Evolutionary conservation across 805 yeast species (phyloP).

Genomic region (Candida methanosorbosa): DNA sequence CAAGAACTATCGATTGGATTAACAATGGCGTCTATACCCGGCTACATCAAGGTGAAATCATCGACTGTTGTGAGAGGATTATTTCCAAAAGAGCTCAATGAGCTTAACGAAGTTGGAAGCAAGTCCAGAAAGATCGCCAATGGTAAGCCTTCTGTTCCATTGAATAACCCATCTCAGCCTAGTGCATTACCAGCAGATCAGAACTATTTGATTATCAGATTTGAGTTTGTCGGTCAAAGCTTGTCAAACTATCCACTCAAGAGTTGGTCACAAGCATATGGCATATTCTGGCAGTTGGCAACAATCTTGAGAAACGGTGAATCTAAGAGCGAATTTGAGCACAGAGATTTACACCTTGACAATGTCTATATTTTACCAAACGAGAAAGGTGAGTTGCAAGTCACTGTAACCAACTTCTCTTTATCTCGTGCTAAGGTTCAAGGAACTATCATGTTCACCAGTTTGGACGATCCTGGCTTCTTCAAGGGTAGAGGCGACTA

Average conservation of each 20-base stretch:
- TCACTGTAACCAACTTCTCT: constrained; percentile 51
- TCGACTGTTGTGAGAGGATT: constrained; percentile 39
- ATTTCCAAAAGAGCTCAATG: constrained; percentile 31
- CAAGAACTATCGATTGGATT: constrained; percentile 39
- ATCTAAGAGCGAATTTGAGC: constrained; percentile 48
- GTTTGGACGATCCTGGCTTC: constrained; percentile 58
- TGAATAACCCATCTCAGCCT: neutral
- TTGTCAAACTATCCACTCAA: constrained; percentile 33
- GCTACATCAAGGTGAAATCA: constrained; percentile 35
- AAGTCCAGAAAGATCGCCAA: neutral
- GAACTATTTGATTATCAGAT: constrained; percentile 25
- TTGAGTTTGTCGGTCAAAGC: constrained; percentile 34
- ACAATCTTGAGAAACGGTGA: constrained; percentile 45
- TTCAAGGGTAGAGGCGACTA: constrained; percentile 53
- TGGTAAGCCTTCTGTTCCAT: too few species aligned
- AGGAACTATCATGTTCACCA: constrained; percentile 32
- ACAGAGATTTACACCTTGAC: constrained; percentile 62
- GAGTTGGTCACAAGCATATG: constrained; percentile 28
- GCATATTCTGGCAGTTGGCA: constrained; percentile 47
- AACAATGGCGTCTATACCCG: constrained; percentile 27
- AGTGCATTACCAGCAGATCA: constrained; percentile 19
- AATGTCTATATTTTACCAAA: constrained; percentile 27
- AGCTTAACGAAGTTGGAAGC: constrained; percentile 35
- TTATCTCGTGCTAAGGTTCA: constrained; percentile 36
- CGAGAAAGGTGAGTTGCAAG: constrained; percentile 13